Evolutionary conservation across 345 rosid genomes (phyloP).

Genomic region (Populus pruinosa): DNA sequence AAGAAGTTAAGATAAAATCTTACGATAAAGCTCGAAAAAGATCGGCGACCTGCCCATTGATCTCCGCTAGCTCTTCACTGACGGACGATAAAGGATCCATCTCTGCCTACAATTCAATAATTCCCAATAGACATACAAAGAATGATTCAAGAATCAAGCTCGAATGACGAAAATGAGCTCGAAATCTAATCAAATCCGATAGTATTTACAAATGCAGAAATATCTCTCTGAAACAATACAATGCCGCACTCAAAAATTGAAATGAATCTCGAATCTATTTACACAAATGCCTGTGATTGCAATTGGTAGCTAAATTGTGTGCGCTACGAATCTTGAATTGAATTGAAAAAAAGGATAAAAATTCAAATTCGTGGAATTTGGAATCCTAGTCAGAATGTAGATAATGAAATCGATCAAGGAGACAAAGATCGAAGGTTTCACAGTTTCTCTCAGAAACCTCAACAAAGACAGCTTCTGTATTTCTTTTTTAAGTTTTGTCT

Average conservation of each 20-base stretch:
- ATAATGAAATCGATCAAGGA: constrained; percentile 3
- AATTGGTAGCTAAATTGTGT: neutral
- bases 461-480: neutral
- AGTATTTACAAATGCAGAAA: neutral
- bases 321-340: neutral
- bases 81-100: constrained; percentile 65
- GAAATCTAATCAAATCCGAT: neutral
- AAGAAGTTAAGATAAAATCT: constrained; percentile 19
- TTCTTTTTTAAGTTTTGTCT: neutral
- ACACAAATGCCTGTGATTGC: neutral
- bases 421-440: constrained; percentile 7
- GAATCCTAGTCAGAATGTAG: constrained; percentile 8
- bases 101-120: neutral
- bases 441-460: neutral
- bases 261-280: neutral
- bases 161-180: neutral
- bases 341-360: neutral
- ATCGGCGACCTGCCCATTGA: constrained; percentile 84
- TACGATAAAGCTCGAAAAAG: constrained; percentile 84
- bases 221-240: neutral
- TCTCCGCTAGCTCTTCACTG: constrained; percentile 81
- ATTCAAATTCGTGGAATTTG: neutral
- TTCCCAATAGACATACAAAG: neutral
- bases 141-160: neutral
- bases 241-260: no score